Base-by-base conservation (phyloP, 169 alveolate genomes). In the Plasmodium berghei region DNA sequence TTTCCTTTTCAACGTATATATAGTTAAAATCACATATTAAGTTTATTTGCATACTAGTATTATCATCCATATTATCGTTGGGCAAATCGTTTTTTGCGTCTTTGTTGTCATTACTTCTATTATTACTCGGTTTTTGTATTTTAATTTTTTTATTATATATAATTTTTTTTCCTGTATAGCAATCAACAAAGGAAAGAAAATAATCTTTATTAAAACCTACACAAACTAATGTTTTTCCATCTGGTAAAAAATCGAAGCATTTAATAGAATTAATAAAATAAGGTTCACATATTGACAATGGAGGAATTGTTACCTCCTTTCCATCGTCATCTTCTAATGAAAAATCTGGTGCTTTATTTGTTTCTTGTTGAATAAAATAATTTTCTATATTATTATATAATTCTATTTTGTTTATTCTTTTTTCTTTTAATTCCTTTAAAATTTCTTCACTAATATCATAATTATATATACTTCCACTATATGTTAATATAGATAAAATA, bases 131-230 rank as follows among this genome's bases (percentile, higher is more conserved):
- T 58, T 66, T 77, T 52, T 77, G 26, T 49, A 77, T 24, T 62
- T 64, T 77, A 49, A 77, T 77, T 64, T 77, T 77, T 24, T 77
- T 62, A 66, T 77, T 22, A 63, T 63, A 77, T 49, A 77, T 63
- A 14, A 77, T 64, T 16, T 64, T 64, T 58, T 77, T 77, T 14
- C 89, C 89, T 63, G 26, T 77, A 16, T 77, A 18, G 20, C 77
- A 63, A 45, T 64, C 58, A 77, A 77, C 66, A 64, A 77, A 77
- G 48, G 89, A 77, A 64, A 77, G 89, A 56, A 77, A 77, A 18
- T 77, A 77, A 56, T 77, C 89, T 46, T 77, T 63, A 46, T 77
- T 77, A 49, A 34, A 56, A 2, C 89, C 89, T 10, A 77, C 89
- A 77, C 89, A 77, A 6, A 77, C 58, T 63, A 77, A 56, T 9